phyloP scores from a whole-genome alignment of 1,284 basidiomycete species.

The Vanrija pseudolonga region DNA sequence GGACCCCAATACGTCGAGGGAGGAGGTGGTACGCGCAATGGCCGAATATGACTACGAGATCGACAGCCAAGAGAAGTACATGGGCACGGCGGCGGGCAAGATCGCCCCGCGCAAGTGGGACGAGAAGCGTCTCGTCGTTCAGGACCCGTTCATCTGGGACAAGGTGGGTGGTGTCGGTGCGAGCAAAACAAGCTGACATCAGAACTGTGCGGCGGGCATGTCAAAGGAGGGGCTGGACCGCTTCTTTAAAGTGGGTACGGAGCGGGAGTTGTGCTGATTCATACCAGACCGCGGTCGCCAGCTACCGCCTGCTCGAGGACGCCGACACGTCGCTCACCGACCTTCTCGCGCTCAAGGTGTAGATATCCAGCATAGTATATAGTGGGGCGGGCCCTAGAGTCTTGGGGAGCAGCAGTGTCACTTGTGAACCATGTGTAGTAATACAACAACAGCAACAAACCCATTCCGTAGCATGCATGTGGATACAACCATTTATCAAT shows the following conservation, averaged over 20 bases:
- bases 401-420: too few relatives aligned
- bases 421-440: too few relatives aligned
- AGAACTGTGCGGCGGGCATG: conserved; percentile 26
- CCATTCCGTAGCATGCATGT: too few relatives aligned
- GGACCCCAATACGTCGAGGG: not conserved
- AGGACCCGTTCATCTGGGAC: conserved; percentile 48
- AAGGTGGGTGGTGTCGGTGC: conserved; percentile 34
- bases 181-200: not conserved
- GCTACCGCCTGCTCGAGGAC: not conserved
- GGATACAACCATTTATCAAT: too few relatives aligned
- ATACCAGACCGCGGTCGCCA: not conserved
- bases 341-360: too few relatives aligned
- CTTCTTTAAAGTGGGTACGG: conserved; percentile 7
- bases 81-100: conserved; percentile 30
- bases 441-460: too few relatives aligned
- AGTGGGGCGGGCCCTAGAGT: too few relatives aligned
- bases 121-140: conserved; percentile 36
- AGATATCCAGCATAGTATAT: too few relatives aligned
- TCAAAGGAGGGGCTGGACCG: conserved; percentile 1
- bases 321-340: too few relatives aligned
- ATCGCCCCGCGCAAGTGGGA: conserved; percentile 41
- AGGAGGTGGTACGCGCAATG: not conserved
- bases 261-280: not conserved
- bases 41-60: conserved; percentile 7
- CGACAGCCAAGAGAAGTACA: conserved; percentile 13